Evolutionary conservation across 305 asterid genomes (phyloP).

Genomic region (Solanum hybrid): DNA sequence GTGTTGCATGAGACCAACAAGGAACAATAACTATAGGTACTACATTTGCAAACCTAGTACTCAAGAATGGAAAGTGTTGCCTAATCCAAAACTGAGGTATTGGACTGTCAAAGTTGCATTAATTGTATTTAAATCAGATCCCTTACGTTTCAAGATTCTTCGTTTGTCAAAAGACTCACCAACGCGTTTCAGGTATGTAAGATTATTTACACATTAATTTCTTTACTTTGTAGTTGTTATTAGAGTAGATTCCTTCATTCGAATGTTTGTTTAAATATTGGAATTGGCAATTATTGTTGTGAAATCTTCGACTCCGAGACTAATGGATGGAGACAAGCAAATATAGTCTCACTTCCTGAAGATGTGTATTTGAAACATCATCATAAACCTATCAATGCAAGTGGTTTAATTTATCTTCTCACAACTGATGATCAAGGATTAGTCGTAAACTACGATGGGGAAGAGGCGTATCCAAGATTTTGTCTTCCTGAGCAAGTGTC

Average conservation of each 20-base stretch:
- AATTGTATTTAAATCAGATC: not conserved
- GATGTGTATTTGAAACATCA: not conserved
- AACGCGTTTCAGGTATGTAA: not conserved
- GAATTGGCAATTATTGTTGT: not conserved
- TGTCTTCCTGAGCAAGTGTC: not conserved
- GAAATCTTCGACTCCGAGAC: not conserved
- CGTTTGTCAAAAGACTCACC: not conserved
- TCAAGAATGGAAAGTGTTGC: not conserved
- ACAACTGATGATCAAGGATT: not conserved
- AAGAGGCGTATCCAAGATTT: not conserved
- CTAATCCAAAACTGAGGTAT: not conserved
- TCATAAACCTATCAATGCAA: not conserved
- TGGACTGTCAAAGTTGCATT: not conserved
- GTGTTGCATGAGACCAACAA: not conserved
- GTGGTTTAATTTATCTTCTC: not conserved
- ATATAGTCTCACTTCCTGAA: not conserved
- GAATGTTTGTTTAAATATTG: not conserved
- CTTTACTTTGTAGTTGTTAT: not conserved
- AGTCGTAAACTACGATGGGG: not conserved
- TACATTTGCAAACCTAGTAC: not conserved
- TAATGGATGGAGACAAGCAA: not conserved
- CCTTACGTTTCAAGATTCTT: slow-evolving; percentile 1
- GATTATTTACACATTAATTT: not conserved
- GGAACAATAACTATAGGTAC: not conserved
- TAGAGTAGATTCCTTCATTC: not conserved